A percentile compares a stretch with the other conserved stretches of the same genome.
phyloP scores from a whole-genome alignment of 371 early-diverging fungal species.

The Actinomortierella wolfii region DNA sequence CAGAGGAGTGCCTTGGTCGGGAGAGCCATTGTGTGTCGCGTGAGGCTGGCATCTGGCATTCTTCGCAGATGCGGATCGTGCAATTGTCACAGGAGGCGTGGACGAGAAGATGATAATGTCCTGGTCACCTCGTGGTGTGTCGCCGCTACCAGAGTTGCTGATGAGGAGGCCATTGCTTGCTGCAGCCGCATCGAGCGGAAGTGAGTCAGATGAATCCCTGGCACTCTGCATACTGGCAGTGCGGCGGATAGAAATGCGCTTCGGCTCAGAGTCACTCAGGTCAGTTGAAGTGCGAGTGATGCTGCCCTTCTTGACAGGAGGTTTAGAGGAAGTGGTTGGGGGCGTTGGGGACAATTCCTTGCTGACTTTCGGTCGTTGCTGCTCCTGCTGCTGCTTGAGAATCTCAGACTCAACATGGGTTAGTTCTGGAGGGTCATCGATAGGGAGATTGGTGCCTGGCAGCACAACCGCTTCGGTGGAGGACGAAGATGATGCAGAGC shows the following conservation, averaged over 20 bases:
- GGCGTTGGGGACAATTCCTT: no score
- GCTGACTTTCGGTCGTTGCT: no score
- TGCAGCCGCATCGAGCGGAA: no score
- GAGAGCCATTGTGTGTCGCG: slow-evolving; percentile 23
- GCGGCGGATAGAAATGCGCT: slow-evolving; percentile 22
- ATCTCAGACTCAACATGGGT: no score
- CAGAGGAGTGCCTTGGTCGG: slow-evolving; percentile 15
- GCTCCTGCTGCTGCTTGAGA: no score
- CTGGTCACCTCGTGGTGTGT: slow-evolving; percentile 6
- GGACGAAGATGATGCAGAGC: slow-evolving; percentile 10
- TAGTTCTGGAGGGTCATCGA: no score
- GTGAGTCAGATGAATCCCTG: slow-evolving; percentile 8
- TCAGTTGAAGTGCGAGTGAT: background rate
- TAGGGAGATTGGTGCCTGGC: slow-evolving; percentile 2
- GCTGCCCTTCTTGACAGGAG: no score
- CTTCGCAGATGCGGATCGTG: slow-evolving; percentile 18
- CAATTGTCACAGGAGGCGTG: slow-evolving; percentile 38
- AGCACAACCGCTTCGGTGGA: slow-evolving; percentile 16
- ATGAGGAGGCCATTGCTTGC: no score
- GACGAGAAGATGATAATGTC: slow-evolving; percentile 47
- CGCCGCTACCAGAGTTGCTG: slow-evolving; percentile 8
- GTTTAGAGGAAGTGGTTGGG: no score
- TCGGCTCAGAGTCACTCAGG: slow-evolving; percentile 8
- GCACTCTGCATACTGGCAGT: slow-evolving; percentile 33
- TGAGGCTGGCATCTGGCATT: slow-evolving; percentile 10